A percentile compares a stretch with the other conserved stretches of the same genome.
Evolutionary conservation across 1,139 yeast genomes (phyloP).

Genomic region (Blastobotrys buckinghamii): DNA sequence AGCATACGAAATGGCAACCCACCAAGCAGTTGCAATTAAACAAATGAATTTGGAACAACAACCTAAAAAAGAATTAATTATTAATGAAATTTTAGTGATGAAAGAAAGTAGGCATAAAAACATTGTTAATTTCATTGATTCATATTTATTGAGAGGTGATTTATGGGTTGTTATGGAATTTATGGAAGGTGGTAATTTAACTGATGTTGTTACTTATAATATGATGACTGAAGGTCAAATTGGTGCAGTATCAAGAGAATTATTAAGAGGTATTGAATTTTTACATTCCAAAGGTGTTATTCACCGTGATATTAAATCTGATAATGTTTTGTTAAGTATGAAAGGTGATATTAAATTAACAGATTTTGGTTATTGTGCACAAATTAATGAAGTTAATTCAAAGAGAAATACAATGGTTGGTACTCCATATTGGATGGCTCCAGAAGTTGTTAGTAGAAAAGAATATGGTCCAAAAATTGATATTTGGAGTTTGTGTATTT

Average conservation of each 20-base stretch:
- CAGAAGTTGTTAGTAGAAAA: conserved; percentile 89
- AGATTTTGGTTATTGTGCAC: conserved; percentile 83
- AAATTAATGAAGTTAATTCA: conserved; percentile 75
- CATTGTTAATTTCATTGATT: conserved; percentile 89
- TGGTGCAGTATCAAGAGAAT: conserved; percentile 92
- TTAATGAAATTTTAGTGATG: conserved; percentile 93
- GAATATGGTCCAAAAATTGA: conserved; percentile 97
- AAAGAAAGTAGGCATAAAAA: conserved; percentile 87
- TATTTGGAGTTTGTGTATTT: conserved; percentile 95
- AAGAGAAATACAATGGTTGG: conserved; percentile 98
- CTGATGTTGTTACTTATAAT: conserved; percentile 92
- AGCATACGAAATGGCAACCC: conserved; percentile 62
- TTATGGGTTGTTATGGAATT: conserved; percentile 98
- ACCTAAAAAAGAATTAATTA: conserved; percentile 89
- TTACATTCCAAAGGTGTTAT: conserved; percentile 91
- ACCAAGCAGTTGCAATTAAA: conserved; percentile 80
- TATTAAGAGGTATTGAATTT: conserved; percentile 77
- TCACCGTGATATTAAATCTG: conserved; percentile 94
- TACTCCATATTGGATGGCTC: conserved; percentile 99
- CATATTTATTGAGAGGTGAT: conserved; percentile 60
- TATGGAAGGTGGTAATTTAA: conserved; percentile 96
- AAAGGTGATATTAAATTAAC: conserved; percentile 85
- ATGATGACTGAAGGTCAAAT: conserved; percentile 97
- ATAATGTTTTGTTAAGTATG: conserved; percentile 75
- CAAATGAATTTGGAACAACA: conserved; percentile 93